These are phyloP conservation scores for Pugionium cornutum DNA, from an alignment of 345 rosid genomes.

Conservation along the genomic window DNA sequence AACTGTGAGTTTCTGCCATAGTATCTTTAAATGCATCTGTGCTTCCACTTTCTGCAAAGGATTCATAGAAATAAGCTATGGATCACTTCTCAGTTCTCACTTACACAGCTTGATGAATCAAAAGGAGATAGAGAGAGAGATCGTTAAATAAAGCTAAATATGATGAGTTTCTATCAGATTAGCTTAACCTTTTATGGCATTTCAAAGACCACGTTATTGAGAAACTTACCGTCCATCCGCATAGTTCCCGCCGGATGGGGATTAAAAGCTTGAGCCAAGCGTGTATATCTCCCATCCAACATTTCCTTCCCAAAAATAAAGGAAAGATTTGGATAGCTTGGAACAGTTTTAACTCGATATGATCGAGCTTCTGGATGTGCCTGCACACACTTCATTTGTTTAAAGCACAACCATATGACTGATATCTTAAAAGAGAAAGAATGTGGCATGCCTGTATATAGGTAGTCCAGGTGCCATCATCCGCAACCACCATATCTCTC, in stretches of 20 bases:
- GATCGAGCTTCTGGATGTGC: slow-evolving; percentile 86
- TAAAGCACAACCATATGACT: slow-evolving; percentile 20
- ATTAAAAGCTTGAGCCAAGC: slow-evolving; percentile 56
- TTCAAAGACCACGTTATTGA: slow-evolving; percentile 1
- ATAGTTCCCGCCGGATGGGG: slow-evolving; percentile 41
- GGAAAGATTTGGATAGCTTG: slow-evolving; percentile 67
- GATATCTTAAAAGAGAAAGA: slow-evolving; percentile 23
- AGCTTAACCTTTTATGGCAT: not conserved
- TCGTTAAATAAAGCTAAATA: not conserved
- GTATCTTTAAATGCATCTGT: slow-evolving; percentile 22
- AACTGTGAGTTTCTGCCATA: slow-evolving; percentile 16
- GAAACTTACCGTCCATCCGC: slow-evolving; percentile 53
- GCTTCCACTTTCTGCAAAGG: slow-evolving; percentile 29
- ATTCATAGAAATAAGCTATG: slow-evolving; percentile 3
- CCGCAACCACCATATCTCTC: slow-evolving; percentile 76
- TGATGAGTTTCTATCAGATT: not conserved
- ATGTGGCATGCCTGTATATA: slow-evolving; percentile 57
- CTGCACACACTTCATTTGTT: slow-evolving; percentile 45
- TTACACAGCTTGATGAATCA: not conserved
- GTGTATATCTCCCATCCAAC: slow-evolving; percentile 64
- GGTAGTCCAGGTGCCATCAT: slow-evolving; percentile 68
- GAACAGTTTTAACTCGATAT: slow-evolving; percentile 78
- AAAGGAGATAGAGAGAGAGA: not conserved
- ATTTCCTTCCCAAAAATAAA: slow-evolving; percentile 71
- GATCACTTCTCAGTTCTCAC: not conserved